Percentiles rank a stretch among this genome's conserved stretches.
phyloP scores from a whole-genome alignment of 2,329 filamentous ascomycete species.

The Pseudogymnoascus sp. region DNA sequence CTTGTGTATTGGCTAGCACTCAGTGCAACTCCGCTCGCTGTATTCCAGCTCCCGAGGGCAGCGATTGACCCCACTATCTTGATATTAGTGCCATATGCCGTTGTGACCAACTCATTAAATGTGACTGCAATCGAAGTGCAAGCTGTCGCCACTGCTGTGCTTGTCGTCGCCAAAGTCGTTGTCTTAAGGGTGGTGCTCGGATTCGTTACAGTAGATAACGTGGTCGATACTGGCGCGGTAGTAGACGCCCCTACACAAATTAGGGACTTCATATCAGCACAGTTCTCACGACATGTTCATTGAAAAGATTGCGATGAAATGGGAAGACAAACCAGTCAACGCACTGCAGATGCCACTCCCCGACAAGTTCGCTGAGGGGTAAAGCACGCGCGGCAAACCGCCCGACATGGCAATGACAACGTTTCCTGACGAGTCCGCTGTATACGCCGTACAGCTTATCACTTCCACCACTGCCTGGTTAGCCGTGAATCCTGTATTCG shows the following conservation, averaged over 20 bases:
- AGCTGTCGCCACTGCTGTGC: conserved; percentile 29
- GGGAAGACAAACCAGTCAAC: background rate
- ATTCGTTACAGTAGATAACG: background rate
- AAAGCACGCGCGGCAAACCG: conserved; percentile 35
- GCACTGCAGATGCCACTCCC: conserved; percentile 27
- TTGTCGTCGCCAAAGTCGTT: conserved; percentile 20
- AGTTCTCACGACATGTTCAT: background rate
- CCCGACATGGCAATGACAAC: conserved; percentile 32
- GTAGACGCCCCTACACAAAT: background rate
- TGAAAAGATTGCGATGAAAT: background rate
- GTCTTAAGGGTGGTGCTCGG: too few species aligned
- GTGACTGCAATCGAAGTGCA: conserved; percentile 46
- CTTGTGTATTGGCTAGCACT: conserved; percentile 50
- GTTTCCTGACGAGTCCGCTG: conserved; percentile 32
- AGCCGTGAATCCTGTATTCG: conserved; percentile 29
- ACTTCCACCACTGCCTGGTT: conserved; percentile 31
- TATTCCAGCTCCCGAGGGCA: conserved; percentile 56
- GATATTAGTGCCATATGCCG: conserved; percentile 52
- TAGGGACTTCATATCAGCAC: background rate
- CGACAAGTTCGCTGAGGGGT: conserved; percentile 23
- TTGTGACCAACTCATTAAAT: conserved; percentile 50
- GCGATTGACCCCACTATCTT: conserved; percentile 52
- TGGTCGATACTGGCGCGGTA: background rate
- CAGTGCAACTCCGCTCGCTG: conserved; percentile 43
- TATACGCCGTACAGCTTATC: conserved; percentile 33